phyloP scores from a whole-genome alignment of 108 stramenopile genomes.

The Pseudonitzschia delicatissima region DNA sequence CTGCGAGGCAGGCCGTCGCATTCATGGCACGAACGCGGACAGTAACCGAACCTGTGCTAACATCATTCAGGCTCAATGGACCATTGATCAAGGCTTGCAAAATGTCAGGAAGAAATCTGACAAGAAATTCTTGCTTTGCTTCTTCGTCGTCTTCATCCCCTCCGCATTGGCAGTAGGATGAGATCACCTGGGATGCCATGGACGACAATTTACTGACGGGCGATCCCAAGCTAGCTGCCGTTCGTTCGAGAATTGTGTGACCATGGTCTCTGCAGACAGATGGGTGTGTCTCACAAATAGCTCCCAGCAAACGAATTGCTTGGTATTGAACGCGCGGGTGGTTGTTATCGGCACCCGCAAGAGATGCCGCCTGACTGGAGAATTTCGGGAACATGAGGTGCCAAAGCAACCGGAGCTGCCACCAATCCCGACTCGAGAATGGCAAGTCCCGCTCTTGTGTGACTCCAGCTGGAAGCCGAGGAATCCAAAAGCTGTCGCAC shows the following conservation, averaged over 20 bases:
- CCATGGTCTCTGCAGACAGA: slow-evolving; percentile 16
- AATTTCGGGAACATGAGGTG: slow-evolving; percentile 48
- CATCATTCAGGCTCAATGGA: slow-evolving; percentile 46
- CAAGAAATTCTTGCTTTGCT: slow-evolving; percentile 29
- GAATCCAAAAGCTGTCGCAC: slow-evolving; percentile 40
- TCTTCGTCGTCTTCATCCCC: slow-evolving; percentile 24
- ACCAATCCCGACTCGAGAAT: slow-evolving; percentile 54
- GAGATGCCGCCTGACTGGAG: slow-evolving; percentile 20
- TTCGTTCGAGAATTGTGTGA: slow-evolving; percentile 35
- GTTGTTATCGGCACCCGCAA: slow-evolving; percentile 16
- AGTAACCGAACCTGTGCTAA: slow-evolving; percentile 38
- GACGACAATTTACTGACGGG: slow-evolving; percentile 55
- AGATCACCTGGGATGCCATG: slow-evolving; percentile 56
- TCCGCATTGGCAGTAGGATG: slow-evolving; percentile 61
- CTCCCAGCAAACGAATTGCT: slow-evolving; percentile 63
- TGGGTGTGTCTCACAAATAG: slow-evolving; percentile 45
- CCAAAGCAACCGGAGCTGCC: slow-evolving; percentile 60
- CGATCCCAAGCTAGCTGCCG: slow-evolving; percentile 36
- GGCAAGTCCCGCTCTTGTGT: slow-evolving; percentile 48
- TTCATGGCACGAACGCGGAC: slow-evolving; percentile 64
- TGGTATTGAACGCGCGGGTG: slow-evolving; percentile 58
- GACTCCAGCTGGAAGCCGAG: slow-evolving; percentile 19
- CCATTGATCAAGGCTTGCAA: slow-evolving; percentile 50
- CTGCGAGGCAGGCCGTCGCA: slow-evolving; percentile 67
- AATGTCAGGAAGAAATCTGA: slow-evolving; percentile 46